Base-by-base conservation (phyloP, 2,329 filamentous ascomycete species). In the Lizonia empirigonia region DNA sequence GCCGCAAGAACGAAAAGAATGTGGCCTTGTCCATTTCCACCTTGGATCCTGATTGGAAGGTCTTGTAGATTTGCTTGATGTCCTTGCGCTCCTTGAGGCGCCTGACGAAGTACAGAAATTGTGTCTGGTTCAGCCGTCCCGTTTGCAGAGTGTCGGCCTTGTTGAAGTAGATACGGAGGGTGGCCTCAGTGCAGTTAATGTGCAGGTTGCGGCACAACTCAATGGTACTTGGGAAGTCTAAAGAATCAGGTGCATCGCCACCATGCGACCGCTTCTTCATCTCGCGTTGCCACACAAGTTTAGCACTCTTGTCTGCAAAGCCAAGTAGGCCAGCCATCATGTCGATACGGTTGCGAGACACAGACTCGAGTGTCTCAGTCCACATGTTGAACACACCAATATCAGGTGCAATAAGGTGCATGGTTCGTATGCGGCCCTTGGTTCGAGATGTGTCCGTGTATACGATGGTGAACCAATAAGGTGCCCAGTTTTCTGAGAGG, bases 311-410 rank as follows among this genome's bases (percentile, higher is more conserved):
- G 67, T 96, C 95, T 5, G 76, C 76, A 33, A 79, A 81, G 20
- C 90, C 86, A 73, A 93, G 90, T 50, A 99, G 77, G 5, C 91
- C 94, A 10, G 90, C 86, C 88, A 97, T 96, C 64, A 94, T 83
- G 39, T 92, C 89, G 57, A 95, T 91, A 46, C 94, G 85, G 68
- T 96, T 90, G 62, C 88, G 88, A 32, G 90, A 88, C 59, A 97
- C 88, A 42, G 87, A 85, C 53, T 96, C 88, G 12, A 99, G 81
- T 2, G 91, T 93, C 13, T 84, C 84, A 1, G 87, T 91, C 94
- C 93, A 97, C 20, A 90, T 79, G 23, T 85, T 80, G 63, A 93
- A 88, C 7, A 86, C 84, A 59, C 85, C 83, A 37, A 85, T 79
- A 55, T 88, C 86, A 9, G 87, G 87, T 20, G 92, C 90, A 50